Percentiles rank a stretch among this genome's conserved stretches.
Conservation (phyloP, 2,329 filamentous ascomycete genomes). For the Talaromyces marneffei region DNA sequence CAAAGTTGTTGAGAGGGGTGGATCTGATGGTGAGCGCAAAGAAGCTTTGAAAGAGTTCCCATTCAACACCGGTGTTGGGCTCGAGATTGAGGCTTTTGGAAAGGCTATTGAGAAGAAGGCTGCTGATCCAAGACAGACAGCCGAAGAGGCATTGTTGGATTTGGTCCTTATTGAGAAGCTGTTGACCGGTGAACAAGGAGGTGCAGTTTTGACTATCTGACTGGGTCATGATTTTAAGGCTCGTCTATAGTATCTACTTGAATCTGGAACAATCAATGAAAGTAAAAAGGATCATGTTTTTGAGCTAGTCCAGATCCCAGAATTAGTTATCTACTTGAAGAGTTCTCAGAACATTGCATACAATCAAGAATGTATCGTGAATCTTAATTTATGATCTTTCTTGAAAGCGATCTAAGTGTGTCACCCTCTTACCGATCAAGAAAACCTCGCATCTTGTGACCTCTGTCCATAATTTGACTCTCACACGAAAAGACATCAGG, state of each 20-base stretch:
- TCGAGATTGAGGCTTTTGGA: slow-evolving; percentile 1
- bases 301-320: neutral
- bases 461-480: neutral
- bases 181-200: neutral
- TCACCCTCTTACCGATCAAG: neutral
- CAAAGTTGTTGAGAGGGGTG: slow-evolving; percentile 7
- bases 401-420: neutral
- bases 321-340: neutral
- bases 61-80: neutral
- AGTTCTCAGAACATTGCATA: neutral
- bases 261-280: neutral
- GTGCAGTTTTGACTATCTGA: neutral
- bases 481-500: too few species aligned
- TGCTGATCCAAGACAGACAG: slow-evolving; percentile 15
- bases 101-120: slow-evolving; percentile 9
- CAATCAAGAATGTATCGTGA: neutral
- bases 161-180: slow-evolving; percentile 15
- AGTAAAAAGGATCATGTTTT: too few species aligned
- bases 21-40: neutral
- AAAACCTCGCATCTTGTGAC: neutral
- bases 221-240: neutral
- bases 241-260: neutral
- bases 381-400: too few species aligned
- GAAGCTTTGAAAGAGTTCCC: neutral
- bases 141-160: slow-evolving; percentile 17